Percentiles rank a stretch among this genome's conserved stretches.
These are phyloP conservation scores for Blechomonas ayalai DNA, from an alignment of 208 protist species.

Conservation along the genomic window DNA sequence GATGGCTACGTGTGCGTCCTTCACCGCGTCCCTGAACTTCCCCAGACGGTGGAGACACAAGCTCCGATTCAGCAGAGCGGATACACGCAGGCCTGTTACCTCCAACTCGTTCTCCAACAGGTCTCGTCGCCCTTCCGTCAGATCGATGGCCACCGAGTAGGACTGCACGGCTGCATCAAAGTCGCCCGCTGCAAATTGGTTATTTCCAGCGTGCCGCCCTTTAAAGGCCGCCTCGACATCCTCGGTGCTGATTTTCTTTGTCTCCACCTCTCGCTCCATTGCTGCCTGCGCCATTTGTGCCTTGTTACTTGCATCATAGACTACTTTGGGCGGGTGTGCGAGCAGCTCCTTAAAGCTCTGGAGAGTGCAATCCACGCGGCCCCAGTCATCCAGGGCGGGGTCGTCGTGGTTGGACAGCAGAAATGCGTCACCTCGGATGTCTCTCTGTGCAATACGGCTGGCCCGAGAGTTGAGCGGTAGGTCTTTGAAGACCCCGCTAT, in stretches of 20 bases:
- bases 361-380: constrained; percentile 58
- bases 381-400: constrained; percentile 80
- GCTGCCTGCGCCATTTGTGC: constrained; percentile 57
- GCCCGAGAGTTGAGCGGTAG: constrained; percentile 73
- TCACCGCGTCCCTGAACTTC: constrained; percentile 24
- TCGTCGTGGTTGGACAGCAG: constrained; percentile 84
- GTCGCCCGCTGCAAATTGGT: constrained; percentile 32
- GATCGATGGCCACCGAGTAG: constrained; percentile 42
- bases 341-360: constrained; percentile 32
- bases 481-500: constrained; percentile 83
- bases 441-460: constrained; percentile 76
- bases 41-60: constrained; percentile 30
- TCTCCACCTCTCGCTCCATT: constrained; percentile 49
- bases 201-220: constrained; percentile 61
- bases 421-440: constrained; percentile 87
- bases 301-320: constrained; percentile 59
- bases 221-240: constrained; percentile 43
- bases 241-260: constrained; percentile 53
- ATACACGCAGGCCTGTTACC: constrained; percentile 35
- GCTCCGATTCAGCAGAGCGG: constrained; percentile 59
- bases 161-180: constrained; percentile 41
- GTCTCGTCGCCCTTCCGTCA: constrained; percentile 63
- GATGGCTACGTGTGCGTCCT: constrained; percentile 29
- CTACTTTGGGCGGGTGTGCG: constrained; percentile 27
- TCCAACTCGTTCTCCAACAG: constrained; percentile 46